Percentiles rank a stretch among this genome's conserved stretches.
These are phyloP conservation scores for Ophiorrhiza pumila DNA, from an alignment of 257 asterid genomes.

Conservation along the genomic window DNA sequence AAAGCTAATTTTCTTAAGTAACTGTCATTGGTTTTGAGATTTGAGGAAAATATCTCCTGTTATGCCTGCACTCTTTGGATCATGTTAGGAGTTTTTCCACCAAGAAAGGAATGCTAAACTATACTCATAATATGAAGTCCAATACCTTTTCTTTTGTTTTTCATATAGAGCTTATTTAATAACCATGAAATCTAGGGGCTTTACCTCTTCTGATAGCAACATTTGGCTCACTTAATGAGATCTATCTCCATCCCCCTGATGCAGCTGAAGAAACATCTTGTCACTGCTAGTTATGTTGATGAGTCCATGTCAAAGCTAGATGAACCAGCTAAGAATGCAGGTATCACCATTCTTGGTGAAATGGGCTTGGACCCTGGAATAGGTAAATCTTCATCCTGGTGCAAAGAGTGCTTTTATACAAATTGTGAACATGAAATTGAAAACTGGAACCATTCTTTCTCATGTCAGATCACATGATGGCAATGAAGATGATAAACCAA, in stretches of 20 bases:
- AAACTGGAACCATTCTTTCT: neutral
- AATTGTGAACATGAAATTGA: neutral
- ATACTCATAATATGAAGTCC: neutral
- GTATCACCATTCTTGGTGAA: constrained; percentile 82
- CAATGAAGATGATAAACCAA: constrained; percentile 90
- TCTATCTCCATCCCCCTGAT: constrained; percentile 16
- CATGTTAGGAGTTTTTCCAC: neutral
- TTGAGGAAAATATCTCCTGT: neutral
- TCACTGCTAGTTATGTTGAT: constrained; percentile 94
- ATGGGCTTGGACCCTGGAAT: constrained; percentile 99
- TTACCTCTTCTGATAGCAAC: neutral
- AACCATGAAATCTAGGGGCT: neutral
- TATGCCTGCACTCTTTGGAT: neutral
- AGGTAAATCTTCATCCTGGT: constrained; percentile 41
- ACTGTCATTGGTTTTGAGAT: neutral
- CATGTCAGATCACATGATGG: constrained; percentile 90
- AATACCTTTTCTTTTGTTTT: neutral
- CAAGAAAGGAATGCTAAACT: neutral
- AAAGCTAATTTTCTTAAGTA: neutral
- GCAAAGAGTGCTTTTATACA: neutral
- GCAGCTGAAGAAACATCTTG: constrained; percentile 82
- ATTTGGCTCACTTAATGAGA: neutral
- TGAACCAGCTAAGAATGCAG: constrained; percentile 64
- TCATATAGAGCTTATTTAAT: neutral
- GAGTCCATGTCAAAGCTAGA: constrained; percentile 80